Conservation (phyloP, 2,329 filamentous ascomycete species). For the Fusarium napiforme region DNA sequence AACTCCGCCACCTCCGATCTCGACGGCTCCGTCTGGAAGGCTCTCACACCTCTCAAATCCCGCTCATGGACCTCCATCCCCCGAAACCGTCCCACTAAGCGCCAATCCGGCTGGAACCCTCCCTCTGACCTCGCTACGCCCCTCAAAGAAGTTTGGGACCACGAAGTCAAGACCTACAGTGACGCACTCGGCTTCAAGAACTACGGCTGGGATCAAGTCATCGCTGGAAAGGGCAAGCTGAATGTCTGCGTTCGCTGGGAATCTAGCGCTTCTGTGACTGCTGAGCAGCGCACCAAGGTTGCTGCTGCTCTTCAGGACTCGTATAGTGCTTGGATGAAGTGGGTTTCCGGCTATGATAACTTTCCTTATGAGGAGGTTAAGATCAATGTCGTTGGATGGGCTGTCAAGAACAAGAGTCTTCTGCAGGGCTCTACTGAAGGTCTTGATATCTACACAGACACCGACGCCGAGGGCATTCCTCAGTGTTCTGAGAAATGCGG, state of each 20-base stretch:
- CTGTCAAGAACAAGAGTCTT: slow-evolving; percentile 51
- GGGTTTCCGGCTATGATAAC: slow-evolving; percentile 56
- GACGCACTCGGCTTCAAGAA: slow-evolving; percentile 46
- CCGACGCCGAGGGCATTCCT: slow-evolving; percentile 53
- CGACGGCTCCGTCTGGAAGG: slow-evolving; percentile 46
- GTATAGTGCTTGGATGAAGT: slow-evolving; percentile 56
- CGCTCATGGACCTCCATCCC: slow-evolving; percentile 16
- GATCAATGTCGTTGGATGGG: slow-evolving; percentile 56
- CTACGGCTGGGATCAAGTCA: slow-evolving; percentile 50
- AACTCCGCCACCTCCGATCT: slow-evolving; percentile 41
- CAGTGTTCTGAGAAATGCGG: slow-evolving; percentile 55
- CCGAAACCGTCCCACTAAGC: slow-evolving; percentile 45
- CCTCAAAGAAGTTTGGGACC: slow-evolving; percentile 49
- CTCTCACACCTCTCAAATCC: slow-evolving; percentile 25
- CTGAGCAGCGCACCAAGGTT: slow-evolving; percentile 52
- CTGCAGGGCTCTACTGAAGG: slow-evolving; percentile 52
- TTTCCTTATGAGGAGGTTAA: slow-evolving; percentile 56
- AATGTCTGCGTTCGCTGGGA: slow-evolving; percentile 58
- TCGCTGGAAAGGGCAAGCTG: slow-evolving; percentile 46
- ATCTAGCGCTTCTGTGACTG: slow-evolving; percentile 50
- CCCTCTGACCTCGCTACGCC: slow-evolving; percentile 40
- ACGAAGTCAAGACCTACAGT: slow-evolving; percentile 44
- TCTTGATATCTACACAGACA: slow-evolving; percentile 56
- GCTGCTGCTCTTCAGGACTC: slow-evolving; percentile 49
- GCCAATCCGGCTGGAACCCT: slow-evolving; percentile 45